Percentiles rank a stretch among this genome's conserved stretches.
Conservation (phyloP, 1,284 basidiomycete genomes). For the Puccinia sorghi region DNA sequence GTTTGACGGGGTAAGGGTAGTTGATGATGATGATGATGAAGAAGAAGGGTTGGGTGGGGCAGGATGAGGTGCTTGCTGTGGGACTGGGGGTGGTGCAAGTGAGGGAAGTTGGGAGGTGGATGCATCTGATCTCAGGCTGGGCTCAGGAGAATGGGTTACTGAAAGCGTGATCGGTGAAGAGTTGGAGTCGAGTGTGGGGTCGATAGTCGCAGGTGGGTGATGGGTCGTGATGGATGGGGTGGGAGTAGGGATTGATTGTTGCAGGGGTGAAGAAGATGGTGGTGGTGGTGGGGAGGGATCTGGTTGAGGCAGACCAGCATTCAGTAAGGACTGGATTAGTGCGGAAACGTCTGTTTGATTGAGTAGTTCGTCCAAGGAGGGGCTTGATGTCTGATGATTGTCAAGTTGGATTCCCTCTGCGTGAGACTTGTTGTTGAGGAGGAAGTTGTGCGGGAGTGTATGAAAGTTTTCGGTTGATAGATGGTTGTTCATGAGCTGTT, state of each 20-base stretch:
- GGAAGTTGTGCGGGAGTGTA: neutral
- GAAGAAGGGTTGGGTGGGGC: neutral
- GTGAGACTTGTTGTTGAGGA: neutral
- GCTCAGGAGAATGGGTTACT: slow-evolving; percentile 2
- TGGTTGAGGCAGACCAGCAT: neutral
- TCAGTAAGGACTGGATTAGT: slow-evolving; percentile 11
- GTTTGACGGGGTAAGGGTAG: slow-evolving; percentile 6
- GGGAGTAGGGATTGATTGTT: neutral
- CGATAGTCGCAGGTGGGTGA: neutral
- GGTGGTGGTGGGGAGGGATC: neutral
- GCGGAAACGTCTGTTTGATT: neutral
- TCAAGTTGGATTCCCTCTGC: neutral
- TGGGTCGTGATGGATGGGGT: neutral
- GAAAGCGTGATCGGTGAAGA: neutral
- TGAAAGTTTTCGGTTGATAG: neutral
- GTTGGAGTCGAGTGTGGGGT: slow-evolving; percentile 17
- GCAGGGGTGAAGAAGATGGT: neutral
- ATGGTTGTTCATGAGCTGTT: neutral
- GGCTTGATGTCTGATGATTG: neutral
- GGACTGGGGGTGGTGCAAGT: neutral
- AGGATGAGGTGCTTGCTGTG: neutral
- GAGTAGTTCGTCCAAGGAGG: neutral
- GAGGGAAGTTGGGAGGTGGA: slow-evolving; percentile 19
- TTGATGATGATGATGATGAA: neutral
- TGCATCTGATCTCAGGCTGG: slow-evolving; percentile 19